Evolutionary conservation across 2,329 filamentous ascomycete species (phyloP).

Genomic region (Sporothrix globosa): DNA sequence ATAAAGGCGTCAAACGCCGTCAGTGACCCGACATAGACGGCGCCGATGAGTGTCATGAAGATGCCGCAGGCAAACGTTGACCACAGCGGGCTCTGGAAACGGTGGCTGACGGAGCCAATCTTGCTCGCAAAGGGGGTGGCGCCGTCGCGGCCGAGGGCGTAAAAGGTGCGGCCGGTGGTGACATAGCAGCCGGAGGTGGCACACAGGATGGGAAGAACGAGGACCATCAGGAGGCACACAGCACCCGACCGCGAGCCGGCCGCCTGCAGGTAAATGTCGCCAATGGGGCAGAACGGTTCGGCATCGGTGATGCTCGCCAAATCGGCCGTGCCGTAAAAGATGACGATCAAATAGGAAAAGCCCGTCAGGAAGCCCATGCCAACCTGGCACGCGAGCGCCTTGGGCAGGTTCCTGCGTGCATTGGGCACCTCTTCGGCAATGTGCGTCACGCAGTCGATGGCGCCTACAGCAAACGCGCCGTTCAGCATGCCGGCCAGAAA

Average conservation of each 20-base stretch:
- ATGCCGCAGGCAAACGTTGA: constrained; percentile 55
- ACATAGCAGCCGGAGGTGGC: constrained; percentile 43
- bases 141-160: constrained; percentile 29
- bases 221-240: constrained; percentile 52
- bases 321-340: constrained; percentile 63
- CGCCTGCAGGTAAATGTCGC: constrained; percentile 66
- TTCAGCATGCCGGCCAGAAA: constrained; percentile 57
- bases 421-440: constrained; percentile 66
- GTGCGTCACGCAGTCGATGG: constrained; percentile 67
- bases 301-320: constrained; percentile 53
- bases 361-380: constrained; percentile 56
- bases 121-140: constrained; percentile 35
- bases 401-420: constrained; percentile 57
- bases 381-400: constrained; percentile 56
- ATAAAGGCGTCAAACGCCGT: constrained; percentile 71
- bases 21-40: constrained; percentile 66
- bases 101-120: constrained; percentile 41
- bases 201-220: constrained; percentile 45
- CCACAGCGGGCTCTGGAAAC: constrained; percentile 45
- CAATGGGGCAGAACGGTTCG: constrained; percentile 60
- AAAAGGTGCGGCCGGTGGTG: constrained; percentile 42
- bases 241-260: constrained; percentile 56
- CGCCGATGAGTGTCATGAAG: constrained; percentile 58
- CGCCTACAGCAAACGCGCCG: constrained; percentile 69
- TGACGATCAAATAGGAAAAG: constrained; percentile 55